Evolutionary conservation across 225 moss, liverwort and hornwort genomes (phyloP).

Genomic region (Bryum argenteum): DNA sequence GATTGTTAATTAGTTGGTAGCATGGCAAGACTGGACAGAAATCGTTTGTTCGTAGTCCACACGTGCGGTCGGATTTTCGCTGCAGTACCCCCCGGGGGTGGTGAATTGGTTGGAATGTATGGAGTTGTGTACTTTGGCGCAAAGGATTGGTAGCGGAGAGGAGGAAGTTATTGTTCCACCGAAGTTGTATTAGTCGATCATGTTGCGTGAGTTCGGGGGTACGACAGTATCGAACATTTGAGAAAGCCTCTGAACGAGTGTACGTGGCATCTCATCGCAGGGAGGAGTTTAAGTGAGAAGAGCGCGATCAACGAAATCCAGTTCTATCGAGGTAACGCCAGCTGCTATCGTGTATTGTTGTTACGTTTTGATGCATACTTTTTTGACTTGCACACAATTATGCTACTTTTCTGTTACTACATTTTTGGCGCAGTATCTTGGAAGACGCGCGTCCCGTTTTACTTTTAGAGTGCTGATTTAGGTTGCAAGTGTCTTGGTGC

Average conservation of each 20-base stretch:
- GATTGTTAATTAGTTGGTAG: neutral
- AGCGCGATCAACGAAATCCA: constrained; percentile 62
- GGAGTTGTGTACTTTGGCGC: neutral
- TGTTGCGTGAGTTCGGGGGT: neutral
- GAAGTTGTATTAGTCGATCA: neutral
- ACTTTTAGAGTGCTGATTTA: constrained; percentile 8
- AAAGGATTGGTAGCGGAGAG: neutral
- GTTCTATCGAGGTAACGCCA: constrained; percentile 49
- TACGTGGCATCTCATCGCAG: constrained; percentile 34
- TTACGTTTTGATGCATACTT: constrained; percentile 3
- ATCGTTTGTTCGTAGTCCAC: neutral
- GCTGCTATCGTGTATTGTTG: constrained; percentile 7
- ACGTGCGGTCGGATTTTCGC: constrained; percentile 21
- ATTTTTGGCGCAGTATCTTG: constrained; percentile 14
- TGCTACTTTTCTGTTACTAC: constrained; percentile 6
- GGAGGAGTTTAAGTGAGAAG: constrained; percentile 60
- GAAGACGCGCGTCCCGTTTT: constrained; percentile 9
- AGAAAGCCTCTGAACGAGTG: neutral
- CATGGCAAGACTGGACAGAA: constrained; percentile 12
- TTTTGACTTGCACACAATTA: constrained; percentile 1
- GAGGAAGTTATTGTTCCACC: neutral
- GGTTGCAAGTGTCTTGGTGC: constrained; percentile 10
- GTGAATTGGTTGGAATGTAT: constrained; percentile 17
- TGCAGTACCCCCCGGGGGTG: constrained; percentile 6
- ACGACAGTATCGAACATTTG: neutral